Evolutionary conservation across 371 early-diverging fungal genomes (phyloP).

Genomic region (Mortierella sp.): DNA sequence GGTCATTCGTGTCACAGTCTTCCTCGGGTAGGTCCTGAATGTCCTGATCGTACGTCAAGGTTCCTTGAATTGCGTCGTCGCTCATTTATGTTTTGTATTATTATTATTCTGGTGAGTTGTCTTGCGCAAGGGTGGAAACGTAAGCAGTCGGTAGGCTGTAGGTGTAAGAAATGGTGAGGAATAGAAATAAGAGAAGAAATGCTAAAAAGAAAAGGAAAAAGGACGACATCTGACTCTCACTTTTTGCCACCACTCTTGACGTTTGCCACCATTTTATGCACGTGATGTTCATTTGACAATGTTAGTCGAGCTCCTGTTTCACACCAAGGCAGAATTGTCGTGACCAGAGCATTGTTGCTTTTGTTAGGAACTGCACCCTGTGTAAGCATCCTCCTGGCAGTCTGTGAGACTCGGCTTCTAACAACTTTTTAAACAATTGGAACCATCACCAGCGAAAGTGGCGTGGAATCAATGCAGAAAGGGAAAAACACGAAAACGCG

Average conservation of each 20-base stretch:
- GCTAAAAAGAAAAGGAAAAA: not conserved
- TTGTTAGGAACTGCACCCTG: too few relatives aligned
- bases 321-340: too few relatives aligned
- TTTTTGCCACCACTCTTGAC: not conserved
- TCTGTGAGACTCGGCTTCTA: too few relatives aligned
- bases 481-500: too few relatives aligned
- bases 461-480: too few relatives aligned
- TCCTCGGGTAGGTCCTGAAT: slow-evolving; percentile 40
- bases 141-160: not conserved
- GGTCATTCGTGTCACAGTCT: not conserved
- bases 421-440: too few relatives aligned
- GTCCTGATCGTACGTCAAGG: slow-evolving; percentile 20
- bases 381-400: too few relatives aligned
- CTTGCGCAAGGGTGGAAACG: not conserved
- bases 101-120: not conserved
- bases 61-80: slow-evolving; percentile 9
- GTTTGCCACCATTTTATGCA: slow-evolving; percentile 21
- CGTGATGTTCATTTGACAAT: not conserved
- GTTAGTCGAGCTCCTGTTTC: too few relatives aligned
- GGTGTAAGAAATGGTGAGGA: not conserved
- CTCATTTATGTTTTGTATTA: slow-evolving; percentile 1
- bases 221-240: not conserved
- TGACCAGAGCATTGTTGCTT: too few relatives aligned
- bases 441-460: too few relatives aligned
- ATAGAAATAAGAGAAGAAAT: not conserved